Evolutionary conservation across 176 grass and related monocot species (phyloP).

Genomic region (Guadua angustifolia): DNA sequence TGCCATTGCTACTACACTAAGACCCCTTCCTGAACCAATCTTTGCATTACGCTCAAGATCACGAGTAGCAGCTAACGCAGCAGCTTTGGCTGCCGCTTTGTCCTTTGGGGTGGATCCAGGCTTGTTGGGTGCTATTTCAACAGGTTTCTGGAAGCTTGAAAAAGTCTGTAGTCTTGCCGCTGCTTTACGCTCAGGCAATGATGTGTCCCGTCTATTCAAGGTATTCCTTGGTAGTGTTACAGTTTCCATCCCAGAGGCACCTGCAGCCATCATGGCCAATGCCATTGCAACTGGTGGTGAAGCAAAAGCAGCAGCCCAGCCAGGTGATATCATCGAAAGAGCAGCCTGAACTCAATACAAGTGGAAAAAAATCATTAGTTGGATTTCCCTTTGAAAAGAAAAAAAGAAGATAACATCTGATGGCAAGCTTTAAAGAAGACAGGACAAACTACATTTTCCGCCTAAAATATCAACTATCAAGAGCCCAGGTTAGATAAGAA

Average conservation of each 20-base stretch:
- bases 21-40: conserved; percentile 81
- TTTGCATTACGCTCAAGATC: conserved; percentile 74
- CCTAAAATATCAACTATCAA: neutral
- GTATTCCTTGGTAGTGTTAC: conserved; percentile 49
- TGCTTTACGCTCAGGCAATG: conserved; percentile 66
- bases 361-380: neutral
- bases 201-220: conserved; percentile 67
- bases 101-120: conserved; percentile 58
- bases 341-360: conserved; percentile 60
- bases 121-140: conserved; percentile 46
- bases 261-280: conserved; percentile 84
- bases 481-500: conserved; percentile 29
- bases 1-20: conserved; percentile 88
- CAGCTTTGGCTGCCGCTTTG: conserved; percentile 80
- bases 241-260: conserved; percentile 73
- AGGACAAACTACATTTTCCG: no score
- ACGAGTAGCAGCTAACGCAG: conserved; percentile 71
- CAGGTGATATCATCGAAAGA: conserved; percentile 86
- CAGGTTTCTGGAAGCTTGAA: conserved; percentile 73
- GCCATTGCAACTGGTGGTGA: conserved; percentile 89
- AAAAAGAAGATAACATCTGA: neutral
- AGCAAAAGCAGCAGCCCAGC: conserved; percentile 86
- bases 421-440: no score
- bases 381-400: neutral
- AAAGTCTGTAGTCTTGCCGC: conserved; percentile 63